Percentiles rank a stretch among this genome's conserved stretches.
These are phyloP conservation scores for Ophiostoma sp. DNA, from an alignment of 2,329 filamentous ascomycete species.

Conservation along the genomic window DNA sequence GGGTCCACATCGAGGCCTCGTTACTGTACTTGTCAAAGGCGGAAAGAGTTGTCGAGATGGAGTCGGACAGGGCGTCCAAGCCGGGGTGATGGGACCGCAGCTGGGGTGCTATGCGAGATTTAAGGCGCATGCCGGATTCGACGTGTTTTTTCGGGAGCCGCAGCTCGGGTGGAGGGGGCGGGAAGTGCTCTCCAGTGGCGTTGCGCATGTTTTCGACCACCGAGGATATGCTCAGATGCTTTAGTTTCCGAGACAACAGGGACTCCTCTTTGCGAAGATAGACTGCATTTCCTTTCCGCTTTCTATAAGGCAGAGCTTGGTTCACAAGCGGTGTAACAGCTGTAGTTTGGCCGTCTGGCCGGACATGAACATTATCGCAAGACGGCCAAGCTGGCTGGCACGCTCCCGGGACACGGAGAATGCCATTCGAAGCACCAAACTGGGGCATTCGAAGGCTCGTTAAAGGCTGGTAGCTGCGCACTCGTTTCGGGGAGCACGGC, in stretches of 20 bases:
- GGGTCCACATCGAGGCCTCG: conserved; percentile 67
- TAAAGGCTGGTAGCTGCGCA: conserved; percentile 29
- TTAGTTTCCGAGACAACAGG: conserved; percentile 35
- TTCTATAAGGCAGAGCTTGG: conserved; percentile 33
- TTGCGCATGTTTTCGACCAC: conserved; percentile 34
- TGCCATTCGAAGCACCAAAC: conserved; percentile 42
- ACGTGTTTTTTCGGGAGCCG: conserved; percentile 52
- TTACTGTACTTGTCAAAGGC: conserved; percentile 76
- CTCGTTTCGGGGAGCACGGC: conserved; percentile 47
- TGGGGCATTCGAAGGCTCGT: conserved; percentile 34
- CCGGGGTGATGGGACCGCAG: conserved; percentile 35
- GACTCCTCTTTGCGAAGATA: conserved; percentile 40
- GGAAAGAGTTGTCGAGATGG: conserved; percentile 58
- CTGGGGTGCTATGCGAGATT: conserved; percentile 43
- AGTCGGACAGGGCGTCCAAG: conserved; percentile 44
- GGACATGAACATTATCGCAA: conserved; percentile 56
- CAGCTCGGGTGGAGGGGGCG: conserved; percentile 44
- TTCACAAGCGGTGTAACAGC: background rate
- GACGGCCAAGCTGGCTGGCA: conserved; percentile 67
- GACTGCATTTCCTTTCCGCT: conserved; percentile 47
- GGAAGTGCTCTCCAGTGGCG: conserved; percentile 38
- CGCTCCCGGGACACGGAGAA: conserved; percentile 59
- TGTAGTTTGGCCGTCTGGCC: background rate
- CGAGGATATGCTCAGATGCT: conserved; percentile 39
- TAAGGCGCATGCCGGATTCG: conserved; percentile 52